phyloP scores from a whole-genome alignment of 495 filamentous ascomycete species.

The Annulohypoxylon nitens region DNA sequence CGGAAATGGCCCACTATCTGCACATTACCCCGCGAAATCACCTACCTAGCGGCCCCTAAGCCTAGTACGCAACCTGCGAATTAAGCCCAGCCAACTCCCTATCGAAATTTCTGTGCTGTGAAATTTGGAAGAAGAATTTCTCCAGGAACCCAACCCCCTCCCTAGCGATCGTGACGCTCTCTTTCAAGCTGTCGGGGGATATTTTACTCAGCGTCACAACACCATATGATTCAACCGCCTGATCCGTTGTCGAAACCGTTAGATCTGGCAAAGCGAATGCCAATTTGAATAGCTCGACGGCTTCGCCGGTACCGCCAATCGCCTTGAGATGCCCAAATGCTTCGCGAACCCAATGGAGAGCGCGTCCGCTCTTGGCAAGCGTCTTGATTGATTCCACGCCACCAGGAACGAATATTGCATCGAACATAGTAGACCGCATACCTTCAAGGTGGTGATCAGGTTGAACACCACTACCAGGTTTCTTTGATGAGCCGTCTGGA shows the following conservation, averaged over 20 bases:
- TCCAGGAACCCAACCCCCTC: constrained; percentile 73
- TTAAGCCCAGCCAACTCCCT: constrained; percentile 78
- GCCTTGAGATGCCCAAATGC: constrained; percentile 85
- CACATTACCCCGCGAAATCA: not conserved
- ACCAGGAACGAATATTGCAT: constrained; percentile 84
- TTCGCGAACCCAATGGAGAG: constrained; percentile 86
- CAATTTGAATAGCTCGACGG: constrained; percentile 71
- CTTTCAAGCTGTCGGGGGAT: constrained; percentile 66
- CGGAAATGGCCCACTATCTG: not conserved
- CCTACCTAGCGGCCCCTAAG: not conserved
- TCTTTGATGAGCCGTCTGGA: constrained; percentile 64
- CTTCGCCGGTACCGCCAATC: constrained; percentile 80
- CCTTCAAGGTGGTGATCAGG: constrained; percentile 88
- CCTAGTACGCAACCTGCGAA: constrained; percentile 49
- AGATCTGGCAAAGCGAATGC: constrained; percentile 70
- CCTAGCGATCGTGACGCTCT: constrained; percentile 69
- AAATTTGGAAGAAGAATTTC: constrained; percentile 72
- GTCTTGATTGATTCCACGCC: constrained; percentile 71
- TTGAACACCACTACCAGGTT: constrained; percentile 64
- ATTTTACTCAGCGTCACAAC: constrained; percentile 71
- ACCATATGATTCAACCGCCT: constrained; percentile 76
- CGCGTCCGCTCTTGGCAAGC: constrained; percentile 79
- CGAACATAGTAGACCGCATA: constrained; percentile 87
- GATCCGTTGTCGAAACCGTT: constrained; percentile 58
- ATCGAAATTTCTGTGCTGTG: constrained; percentile 76